Evolutionary conservation across 2,329 filamentous ascomycete species (phyloP), one percentile per base, ranked within the genome.

Genomic region (Colletotrichum sublineola): DNA sequence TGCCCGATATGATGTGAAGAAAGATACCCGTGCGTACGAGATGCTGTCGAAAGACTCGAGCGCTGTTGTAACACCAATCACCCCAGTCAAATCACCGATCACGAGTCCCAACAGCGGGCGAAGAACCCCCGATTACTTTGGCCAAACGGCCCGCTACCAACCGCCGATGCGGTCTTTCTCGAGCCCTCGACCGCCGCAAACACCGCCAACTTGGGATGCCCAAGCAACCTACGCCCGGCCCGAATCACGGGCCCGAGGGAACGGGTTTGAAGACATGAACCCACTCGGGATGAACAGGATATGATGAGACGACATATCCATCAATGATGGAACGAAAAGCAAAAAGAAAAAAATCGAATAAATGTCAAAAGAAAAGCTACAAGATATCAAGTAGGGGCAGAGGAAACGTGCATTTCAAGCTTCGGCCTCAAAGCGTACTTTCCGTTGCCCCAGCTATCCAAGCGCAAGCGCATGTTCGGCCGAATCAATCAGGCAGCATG

Each of bases 21-120:
- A 89, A 80, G 90, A 91, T 77, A 86, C 86, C 80, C 89, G 90
- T 84, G 90, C 91, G 81, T 95, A 95, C 86, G 93, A 95, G 86
- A 95, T 95, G 93, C 90, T 95, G 77, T 89, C 88, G 76, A 85
- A 84, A 81, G 88, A 88, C 77, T 84, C 84, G 80, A 86, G 84
- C 81, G 81, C 84, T 77, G 81, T 84, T 83, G 83, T 88, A 86
- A 89, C 87, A 82, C 85, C 86, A 74, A 78, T 83, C 77, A 82
- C 80, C 79, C 79, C 82, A 79, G 80, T 78, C 76, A 82, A 79
- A 78, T 80, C 78, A 68, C 78, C 75, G 75, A 74, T 65, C 33
- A 53, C 69, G 24, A 74, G 76, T 77, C 72, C 79, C 78, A 53
- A 74, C 64, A 77, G 78, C 73, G 85, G 85, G 72, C 84, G 84